A percentile compares a stretch with the other conserved stretches of the same genome.
phyloP scores from a whole-genome alignment of 2,329 filamentous ascomycete species.

The Colletotrichum theobromicola region DNA sequence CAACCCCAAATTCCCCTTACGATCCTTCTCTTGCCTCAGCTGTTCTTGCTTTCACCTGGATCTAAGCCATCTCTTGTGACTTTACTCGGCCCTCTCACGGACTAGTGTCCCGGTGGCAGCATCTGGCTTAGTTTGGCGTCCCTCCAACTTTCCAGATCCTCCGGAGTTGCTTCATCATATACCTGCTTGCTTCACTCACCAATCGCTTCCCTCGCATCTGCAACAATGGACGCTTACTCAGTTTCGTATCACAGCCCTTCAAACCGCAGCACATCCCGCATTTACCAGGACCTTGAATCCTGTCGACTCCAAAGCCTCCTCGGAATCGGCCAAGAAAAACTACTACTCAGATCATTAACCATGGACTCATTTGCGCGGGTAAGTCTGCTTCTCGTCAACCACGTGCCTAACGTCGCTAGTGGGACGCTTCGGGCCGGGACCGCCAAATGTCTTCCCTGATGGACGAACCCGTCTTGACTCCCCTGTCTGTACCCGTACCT shows the following conservation, averaged over 20 bases:
- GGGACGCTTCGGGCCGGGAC: background rate
- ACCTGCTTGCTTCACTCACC: background rate
- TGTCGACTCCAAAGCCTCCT: conserved; percentile 41
- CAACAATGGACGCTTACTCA: conserved; percentile 56
- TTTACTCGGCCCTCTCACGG: background rate
- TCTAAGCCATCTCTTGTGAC: background rate
- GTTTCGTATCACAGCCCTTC: conserved; percentile 52
- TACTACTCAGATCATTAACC: conserved; percentile 31
- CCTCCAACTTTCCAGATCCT: background rate
- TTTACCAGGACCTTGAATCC: conserved; percentile 55
- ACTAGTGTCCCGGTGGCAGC: background rate
- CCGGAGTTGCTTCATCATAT: background rate
- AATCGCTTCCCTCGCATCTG: background rate
- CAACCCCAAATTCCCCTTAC: background rate
- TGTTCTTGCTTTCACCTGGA: background rate
- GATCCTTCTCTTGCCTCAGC: background rate
- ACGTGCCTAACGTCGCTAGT: conserved; percentile 18
- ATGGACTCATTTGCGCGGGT: conserved; percentile 43
- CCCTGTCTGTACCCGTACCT: background rate
- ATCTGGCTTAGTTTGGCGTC: conserved; percentile 8
- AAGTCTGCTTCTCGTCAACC: conserved; percentile 15
- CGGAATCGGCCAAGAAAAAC: conserved; percentile 32
- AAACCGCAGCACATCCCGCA: conserved; percentile 47
- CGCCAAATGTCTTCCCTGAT: background rate
- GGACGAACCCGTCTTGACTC: background rate